Conservation (phyloP, 352 stramenopile genomes). For the Paralagenidium karlingii region DNA sequence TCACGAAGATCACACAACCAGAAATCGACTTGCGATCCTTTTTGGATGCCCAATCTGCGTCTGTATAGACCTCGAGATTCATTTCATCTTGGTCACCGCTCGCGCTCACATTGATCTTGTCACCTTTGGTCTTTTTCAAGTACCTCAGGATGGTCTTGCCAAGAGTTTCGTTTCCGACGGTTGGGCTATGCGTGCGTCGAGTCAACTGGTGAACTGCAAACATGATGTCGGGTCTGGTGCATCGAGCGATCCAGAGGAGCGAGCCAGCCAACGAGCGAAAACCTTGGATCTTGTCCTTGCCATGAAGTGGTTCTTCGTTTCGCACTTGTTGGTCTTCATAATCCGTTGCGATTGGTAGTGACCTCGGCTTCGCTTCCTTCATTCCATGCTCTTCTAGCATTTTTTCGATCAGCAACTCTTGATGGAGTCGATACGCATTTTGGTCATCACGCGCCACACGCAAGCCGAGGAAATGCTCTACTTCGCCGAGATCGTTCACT, state of each 20-base stretch:
- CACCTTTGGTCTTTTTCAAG: slow-evolving; percentile 5
- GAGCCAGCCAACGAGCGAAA: slow-evolving; percentile 21
- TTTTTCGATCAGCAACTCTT: slow-evolving; percentile 9
- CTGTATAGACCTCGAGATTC: slow-evolving; percentile 4
- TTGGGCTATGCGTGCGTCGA: slow-evolving; percentile 4
- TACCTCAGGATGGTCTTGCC: slow-evolving; percentile 12
- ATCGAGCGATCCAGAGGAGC: slow-evolving; percentile 14
- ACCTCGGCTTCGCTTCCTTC: slow-evolving; percentile 6
- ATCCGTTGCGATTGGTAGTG: slow-evolving; percentile 1
- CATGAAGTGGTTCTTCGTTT: too few species aligned
- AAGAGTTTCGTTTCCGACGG: slow-evolving; percentile 2
- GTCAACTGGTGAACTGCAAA: slow-evolving; percentile 12
- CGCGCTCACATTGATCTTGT: slow-evolving; percentile 4
- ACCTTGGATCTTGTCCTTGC: slow-evolving; percentile 4
- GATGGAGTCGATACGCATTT: slow-evolving; percentile 4
- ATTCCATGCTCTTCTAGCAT: slow-evolving; percentile 9
- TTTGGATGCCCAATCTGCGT: slow-evolving; percentile 9
- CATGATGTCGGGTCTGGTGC: slow-evolving; percentile 12
- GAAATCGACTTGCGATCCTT: slow-evolving; percentile 9
- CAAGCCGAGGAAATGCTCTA: slow-evolving; percentile 14
- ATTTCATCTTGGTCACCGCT: neutral
- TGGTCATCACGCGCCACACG: neutral
- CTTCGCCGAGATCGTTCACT: slow-evolving; percentile 14
- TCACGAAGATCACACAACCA: slow-evolving; percentile 3
- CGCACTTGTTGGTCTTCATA: too few species aligned